Conservation (phyloP, 139 green algal species). For the Zygnema cylindricum region DNA sequence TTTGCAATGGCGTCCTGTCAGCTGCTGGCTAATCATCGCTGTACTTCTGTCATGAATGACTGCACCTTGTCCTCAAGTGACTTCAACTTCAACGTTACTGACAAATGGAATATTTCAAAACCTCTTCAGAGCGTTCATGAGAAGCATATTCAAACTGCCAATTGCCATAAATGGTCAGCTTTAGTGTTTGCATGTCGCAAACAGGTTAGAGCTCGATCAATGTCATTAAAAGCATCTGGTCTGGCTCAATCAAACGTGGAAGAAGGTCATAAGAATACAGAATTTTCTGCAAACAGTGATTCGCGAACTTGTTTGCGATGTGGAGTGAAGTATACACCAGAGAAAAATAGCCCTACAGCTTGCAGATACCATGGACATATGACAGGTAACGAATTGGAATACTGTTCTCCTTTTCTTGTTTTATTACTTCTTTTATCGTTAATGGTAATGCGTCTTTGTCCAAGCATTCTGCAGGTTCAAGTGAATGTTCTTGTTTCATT, state of each 20-base stretch:
- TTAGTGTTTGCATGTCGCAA: no score
- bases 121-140: no score
- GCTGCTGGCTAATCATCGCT: no score
- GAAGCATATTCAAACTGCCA: no score
- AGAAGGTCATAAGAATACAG: neutral
- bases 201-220: no score
- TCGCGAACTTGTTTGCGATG: constrained; percentile 30
- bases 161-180: no score
- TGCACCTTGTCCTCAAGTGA: no score
- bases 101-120: no score
- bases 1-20: no score
- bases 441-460: neutral
- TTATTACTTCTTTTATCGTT: neutral
- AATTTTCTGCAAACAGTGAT: neutral
- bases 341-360: constrained; percentile 30
- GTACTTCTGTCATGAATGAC: no score
- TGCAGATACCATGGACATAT: constrained; percentile 50
- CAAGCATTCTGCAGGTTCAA: neutral
- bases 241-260: neutral
- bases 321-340: constrained; percentile 15
- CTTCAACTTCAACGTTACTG: no score
- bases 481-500: neutral
- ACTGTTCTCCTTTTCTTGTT: neutral
- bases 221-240: neutral
- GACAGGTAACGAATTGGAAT: constrained; percentile 31